phyloP scores from a whole-genome alignment of 2,329 filamentous ascomycete species.

The Magnaporthiopsis rhizophila region DNA sequence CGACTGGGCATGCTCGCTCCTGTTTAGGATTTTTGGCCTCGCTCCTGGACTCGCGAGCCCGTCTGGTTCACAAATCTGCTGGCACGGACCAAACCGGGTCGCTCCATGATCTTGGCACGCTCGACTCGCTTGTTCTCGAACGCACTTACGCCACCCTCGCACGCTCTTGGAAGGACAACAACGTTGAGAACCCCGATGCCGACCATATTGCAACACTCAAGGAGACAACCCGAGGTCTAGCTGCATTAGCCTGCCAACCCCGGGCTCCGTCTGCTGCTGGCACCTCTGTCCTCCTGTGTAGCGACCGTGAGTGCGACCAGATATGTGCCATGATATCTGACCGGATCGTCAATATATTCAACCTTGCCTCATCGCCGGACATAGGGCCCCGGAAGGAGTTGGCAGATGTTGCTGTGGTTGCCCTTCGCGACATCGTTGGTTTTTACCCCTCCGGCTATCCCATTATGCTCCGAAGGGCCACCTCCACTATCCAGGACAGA shows the following conservation, averaged over 20 bases:
- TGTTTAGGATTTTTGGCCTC: slow-evolving; percentile 43
- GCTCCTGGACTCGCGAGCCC: slow-evolving; percentile 37
- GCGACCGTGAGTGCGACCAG: slow-evolving; percentile 3
- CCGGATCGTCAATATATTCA: slow-evolving; percentile 6
- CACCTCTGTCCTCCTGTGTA: not conserved
- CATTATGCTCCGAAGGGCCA: slow-evolving; percentile 21
- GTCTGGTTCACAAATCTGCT: slow-evolving; percentile 24
- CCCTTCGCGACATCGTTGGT: slow-evolving; percentile 30
- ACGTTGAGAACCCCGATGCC: slow-evolving; percentile 18
- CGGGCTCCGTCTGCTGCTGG: slow-evolving; percentile 9
- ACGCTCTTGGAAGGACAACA: slow-evolving; percentile 25
- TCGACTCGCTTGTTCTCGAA: slow-evolving; percentile 29
- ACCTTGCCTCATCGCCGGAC: slow-evolving; percentile 4
- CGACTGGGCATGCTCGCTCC: slow-evolving; percentile 41
- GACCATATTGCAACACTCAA: slow-evolving; percentile 34
- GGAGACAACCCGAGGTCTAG: slow-evolving; percentile 37
- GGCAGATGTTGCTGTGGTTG: slow-evolving; percentile 31
- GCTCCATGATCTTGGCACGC: slow-evolving; percentile 28
- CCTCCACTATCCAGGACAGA: slow-evolving; percentile 16
- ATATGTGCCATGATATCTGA: slow-evolving; percentile 6
- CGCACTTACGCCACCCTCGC: slow-evolving; percentile 37
- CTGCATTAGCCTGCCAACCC: slow-evolving; percentile 34
- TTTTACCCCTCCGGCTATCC: slow-evolving; percentile 28
- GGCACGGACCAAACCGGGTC: slow-evolving; percentile 17
- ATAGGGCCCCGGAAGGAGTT: slow-evolving; percentile 3